Evolutionary conservation across 106 monocot genomes (phyloP).

Genomic region (Ottelia alismoides): DNA sequence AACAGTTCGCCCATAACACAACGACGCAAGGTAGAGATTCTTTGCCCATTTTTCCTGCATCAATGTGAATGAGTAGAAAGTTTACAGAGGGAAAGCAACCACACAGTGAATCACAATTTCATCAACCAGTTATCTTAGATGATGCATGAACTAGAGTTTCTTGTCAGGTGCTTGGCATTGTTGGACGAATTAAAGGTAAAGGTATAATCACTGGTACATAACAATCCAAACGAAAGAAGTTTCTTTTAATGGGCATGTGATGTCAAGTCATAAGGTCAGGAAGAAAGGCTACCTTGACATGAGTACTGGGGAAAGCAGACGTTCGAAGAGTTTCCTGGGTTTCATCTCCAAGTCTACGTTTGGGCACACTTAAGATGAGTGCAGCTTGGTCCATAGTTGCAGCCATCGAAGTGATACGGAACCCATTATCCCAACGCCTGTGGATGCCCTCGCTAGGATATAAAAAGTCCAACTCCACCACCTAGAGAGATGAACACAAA

Average conservation of each 20-base stretch:
- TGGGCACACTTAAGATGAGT: slow-evolving; percentile 21
- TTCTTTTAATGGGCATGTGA: no score
- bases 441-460: slow-evolving; percentile 26
- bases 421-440: slow-evolving; percentile 23
- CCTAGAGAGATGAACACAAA: slow-evolving; percentile 5
- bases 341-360: slow-evolving; percentile 14
- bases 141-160: no score
- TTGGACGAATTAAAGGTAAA: no score
- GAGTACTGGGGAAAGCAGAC: slow-evolving; percentile 17
- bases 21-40: slow-evolving; percentile 11
- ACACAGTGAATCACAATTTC: no score
- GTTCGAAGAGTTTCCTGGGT: slow-evolving; percentile 24
- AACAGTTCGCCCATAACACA: slow-evolving; percentile 10
- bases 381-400: slow-evolving; percentile 22
- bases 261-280: no score
- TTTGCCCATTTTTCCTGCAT: slow-evolving; percentile 7
- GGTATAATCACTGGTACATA: no score
- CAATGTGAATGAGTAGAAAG: no score
- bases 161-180: no score
- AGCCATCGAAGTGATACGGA: slow-evolving; percentile 19
- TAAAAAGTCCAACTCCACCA: slow-evolving; percentile 19
- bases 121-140: no score
- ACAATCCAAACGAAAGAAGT: no score
- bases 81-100: no score
- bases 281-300: slow-evolving; percentile 26